Percentiles rank a stretch among this genome's conserved stretches.
phyloP scores from a whole-genome alignment of 441 rosid species.

The Croton laevigatus region DNA sequence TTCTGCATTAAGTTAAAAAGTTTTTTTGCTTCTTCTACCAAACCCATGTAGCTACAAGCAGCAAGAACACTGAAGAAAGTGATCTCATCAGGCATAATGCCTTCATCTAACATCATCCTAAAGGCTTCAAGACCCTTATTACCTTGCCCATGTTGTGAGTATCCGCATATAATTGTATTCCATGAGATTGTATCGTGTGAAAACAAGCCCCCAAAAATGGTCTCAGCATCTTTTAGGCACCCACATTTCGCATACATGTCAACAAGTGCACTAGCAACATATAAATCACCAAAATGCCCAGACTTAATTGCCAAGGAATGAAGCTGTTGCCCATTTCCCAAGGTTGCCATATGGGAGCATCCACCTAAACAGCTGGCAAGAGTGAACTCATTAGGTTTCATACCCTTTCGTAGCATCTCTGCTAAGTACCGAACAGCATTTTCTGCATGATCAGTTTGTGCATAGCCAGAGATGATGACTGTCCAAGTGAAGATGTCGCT shows the following conservation, averaged over 20 bases:
- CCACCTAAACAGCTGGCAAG: conserved; percentile 45
- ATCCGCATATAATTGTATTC: conserved; percentile 61
- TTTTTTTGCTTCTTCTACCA: conserved; percentile 47
- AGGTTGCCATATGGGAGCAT: conserved; percentile 33
- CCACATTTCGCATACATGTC: conserved; percentile 80
- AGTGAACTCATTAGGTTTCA: conserved; percentile 46
- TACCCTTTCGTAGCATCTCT: conserved; percentile 41
- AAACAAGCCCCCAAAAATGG: conserved; percentile 41
- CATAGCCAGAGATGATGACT: conserved; percentile 35
- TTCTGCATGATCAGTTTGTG: conserved; percentile 34
- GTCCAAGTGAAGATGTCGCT: conserved; percentile 43
- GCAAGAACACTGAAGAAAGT: conserved; percentile 68
- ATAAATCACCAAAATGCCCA: conserved; percentile 49
- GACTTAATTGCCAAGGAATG: conserved; percentile 53
- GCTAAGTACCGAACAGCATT: conserved; percentile 33
- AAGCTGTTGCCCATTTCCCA: conserved; percentile 48
- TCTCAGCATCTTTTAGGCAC: conserved; percentile 47
- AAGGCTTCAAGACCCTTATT: conserved; percentile 57
- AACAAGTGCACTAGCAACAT: conserved; percentile 63
- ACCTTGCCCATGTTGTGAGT: conserved; percentile 65
- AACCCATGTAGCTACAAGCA: conserved; percentile 69
- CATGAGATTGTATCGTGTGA: conserved; percentile 54
- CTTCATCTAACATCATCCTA: conserved; percentile 48
- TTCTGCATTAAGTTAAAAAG: conserved; percentile 46
- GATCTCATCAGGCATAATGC: conserved; percentile 52